Base-by-base conservation (phyloP, 1,284 basidiomycete genomes). In the Kwoniella shivajii region DNA sequence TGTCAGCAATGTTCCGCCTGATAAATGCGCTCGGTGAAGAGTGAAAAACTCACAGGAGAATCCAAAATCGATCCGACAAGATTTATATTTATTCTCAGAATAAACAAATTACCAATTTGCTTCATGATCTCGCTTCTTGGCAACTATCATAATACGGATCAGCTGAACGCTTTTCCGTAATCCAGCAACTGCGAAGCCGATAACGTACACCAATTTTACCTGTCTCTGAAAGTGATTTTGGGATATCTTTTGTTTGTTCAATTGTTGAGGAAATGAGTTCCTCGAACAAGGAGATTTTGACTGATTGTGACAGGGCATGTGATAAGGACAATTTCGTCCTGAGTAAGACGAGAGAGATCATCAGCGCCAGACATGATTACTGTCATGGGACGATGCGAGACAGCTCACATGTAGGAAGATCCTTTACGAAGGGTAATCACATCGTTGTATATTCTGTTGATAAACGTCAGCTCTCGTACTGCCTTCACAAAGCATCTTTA, bases 241-340 rank as follows among this genome's bases (percentile, higher is more conserved):
- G 93, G 55, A 97, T 92, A 74, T 96, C 92, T 73, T 96, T 96
- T 3, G 94, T 98, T 72, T 94, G 90, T 75, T 96, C 93, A 68
- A 98, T 96, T 29, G 92, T 96, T 24, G 86, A 86, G 34, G 90
- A 90, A 67, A 98, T 94, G 49, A 95, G 83, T 54, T 91, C 90
- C 79, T 98, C 93, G 67, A 93, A 94, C 84, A 94, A 79, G 18
- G 92, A 94, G 75, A 98, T 96, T 80, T 97, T 98, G 68, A 95
- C 93, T 14, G 91, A 94, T 82, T 97, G 94, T 6, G 93, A 88
- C 34, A 98, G 84, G 0, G 93, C 93, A 75, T 98, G 93, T 14
- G 93, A 96, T 31, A 98, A 80, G 1, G 92, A 92, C 10, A 98
- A 82, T 77, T 97, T 98, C 10, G 93, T 97, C 92, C 91, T 94